Percentiles rank a stretch among this genome's conserved stretches.
Evolutionary conservation across 1,284 basidiomycete genomes (phyloP).

Genomic region (Hypsizygus ulmarius): DNA sequence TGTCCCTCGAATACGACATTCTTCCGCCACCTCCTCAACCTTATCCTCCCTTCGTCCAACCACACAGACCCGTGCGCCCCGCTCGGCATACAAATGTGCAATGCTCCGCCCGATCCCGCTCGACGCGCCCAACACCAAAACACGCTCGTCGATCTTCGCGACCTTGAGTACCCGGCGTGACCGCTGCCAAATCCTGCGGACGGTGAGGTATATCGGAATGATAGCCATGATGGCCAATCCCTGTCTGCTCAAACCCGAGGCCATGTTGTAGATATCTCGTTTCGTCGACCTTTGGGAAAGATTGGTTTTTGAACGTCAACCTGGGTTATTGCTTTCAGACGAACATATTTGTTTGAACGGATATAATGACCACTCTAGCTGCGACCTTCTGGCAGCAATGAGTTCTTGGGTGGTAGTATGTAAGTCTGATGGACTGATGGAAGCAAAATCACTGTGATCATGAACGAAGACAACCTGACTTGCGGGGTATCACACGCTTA

Average conservation of each 20-base stretch:
- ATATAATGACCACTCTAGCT: no score
- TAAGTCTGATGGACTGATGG: no score
- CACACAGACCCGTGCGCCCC: slow-evolving; percentile 76
- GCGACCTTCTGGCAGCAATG: no score
- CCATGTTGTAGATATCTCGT: slow-evolving; percentile 2
- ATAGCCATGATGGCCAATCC: slow-evolving; percentile 22
- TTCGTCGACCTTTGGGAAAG: not conserved
- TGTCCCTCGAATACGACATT: slow-evolving; percentile 44
- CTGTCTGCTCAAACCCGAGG: slow-evolving; percentile 16
- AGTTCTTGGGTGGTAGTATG: no score
- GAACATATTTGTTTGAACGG: not conserved
- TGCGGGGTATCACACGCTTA: no score
- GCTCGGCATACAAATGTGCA: slow-evolving; percentile 68
- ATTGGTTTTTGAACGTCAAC: not conserved
- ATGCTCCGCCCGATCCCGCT: slow-evolving; percentile 80
- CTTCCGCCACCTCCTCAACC: slow-evolving; percentile 57
- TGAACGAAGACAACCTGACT: no score
- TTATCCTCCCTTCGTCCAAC: slow-evolving; percentile 67
- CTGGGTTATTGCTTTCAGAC: not conserved
- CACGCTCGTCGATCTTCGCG: slow-evolving; percentile 52
- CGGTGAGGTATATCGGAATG: slow-evolving; percentile 21
- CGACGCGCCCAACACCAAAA: slow-evolving; percentile 79
- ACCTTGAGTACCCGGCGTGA: slow-evolving; percentile 25
- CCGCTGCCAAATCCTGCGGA: slow-evolving; percentile 19
- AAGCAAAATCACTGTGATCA: no score